A percentile compares a stretch with the other conserved stretches of the same genome.
phyloP scores from a whole-genome alignment of 148 eudicot species.

The Drosera capensis region DNA sequence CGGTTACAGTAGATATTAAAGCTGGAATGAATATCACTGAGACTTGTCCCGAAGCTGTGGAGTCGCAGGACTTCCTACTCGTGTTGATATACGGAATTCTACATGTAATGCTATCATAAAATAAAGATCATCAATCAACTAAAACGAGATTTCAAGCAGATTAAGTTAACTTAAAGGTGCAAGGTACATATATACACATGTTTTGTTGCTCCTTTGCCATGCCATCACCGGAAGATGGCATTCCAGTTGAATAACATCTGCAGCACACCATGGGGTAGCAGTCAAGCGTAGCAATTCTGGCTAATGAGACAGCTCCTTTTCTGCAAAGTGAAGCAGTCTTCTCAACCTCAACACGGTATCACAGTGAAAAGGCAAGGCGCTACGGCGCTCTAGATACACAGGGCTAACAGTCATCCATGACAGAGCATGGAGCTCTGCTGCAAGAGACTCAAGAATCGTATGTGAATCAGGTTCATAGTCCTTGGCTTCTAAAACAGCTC shows the following conservation, averaged over 20 bases:
- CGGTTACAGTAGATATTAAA: too few relatives aligned
- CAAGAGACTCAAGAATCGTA: slow-evolving; percentile 49
- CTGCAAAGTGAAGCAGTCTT: slow-evolving; percentile 84
- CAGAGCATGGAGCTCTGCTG: slow-evolving; percentile 79
- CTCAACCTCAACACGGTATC: slow-evolving; percentile 72
- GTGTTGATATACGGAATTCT: too few relatives aligned
- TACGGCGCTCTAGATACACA: slow-evolving; percentile 76
- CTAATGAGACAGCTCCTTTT: slow-evolving; percentile 39
- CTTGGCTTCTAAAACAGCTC: slow-evolving; percentile 24
- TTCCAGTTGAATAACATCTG: background rate
- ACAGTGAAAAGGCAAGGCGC: slow-evolving; percentile 82
- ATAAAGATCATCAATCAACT: too few relatives aligned
- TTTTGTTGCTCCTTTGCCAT: too few relatives aligned
- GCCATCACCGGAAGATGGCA: background rate
- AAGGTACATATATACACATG: background rate
- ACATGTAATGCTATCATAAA: too few relatives aligned
- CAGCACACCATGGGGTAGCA: background rate
- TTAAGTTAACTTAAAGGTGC: too few relatives aligned
- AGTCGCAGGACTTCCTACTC: too few relatives aligned
- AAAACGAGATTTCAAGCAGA: too few relatives aligned
- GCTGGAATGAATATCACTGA: too few relatives aligned
- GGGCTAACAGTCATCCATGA: slow-evolving; percentile 98
- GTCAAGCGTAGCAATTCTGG: background rate
- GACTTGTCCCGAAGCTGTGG: too few relatives aligned
- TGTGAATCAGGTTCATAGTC: slow-evolving; percentile 51